Percentiles rank a stretch among this genome's conserved stretches.
Evolutionary conservation across 495 filamentous ascomycete genomes (phyloP).

Genomic region (Lepidopterella palustris): DNA sequence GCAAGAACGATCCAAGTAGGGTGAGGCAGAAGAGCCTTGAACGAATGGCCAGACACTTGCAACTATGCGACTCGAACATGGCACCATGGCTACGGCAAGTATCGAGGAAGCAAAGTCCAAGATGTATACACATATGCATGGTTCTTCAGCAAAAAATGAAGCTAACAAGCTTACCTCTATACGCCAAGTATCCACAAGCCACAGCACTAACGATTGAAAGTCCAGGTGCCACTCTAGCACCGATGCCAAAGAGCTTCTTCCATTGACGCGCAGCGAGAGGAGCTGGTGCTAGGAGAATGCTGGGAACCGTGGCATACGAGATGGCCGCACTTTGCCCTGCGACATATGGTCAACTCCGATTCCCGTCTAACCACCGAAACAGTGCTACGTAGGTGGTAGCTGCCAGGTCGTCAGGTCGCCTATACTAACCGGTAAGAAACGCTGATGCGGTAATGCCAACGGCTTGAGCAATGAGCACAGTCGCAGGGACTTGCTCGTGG

Average conservation of each 20-base stretch:
- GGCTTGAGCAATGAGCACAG: background rate
- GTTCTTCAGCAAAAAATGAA: background rate
- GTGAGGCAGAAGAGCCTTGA: background rate
- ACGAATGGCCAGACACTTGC: too few relatives aligned
- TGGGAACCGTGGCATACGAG: slow-evolving; percentile 43
- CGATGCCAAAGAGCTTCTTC: slow-evolving; percentile 35
- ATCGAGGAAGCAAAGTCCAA: too few relatives aligned
- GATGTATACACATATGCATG: too few relatives aligned
- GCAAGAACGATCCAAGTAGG: background rate
- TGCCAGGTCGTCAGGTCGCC: too few relatives aligned
- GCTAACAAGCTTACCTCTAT: slow-evolving; percentile 25
- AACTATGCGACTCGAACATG: too few relatives aligned
- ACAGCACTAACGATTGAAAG: slow-evolving; percentile 32
- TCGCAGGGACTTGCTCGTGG: background rate
- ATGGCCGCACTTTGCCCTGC: slow-evolving; percentile 31
- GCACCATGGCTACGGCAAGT: too few relatives aligned
- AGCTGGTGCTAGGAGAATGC: slow-evolving; percentile 47
- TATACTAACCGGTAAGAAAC: background rate
- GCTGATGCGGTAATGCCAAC: background rate
- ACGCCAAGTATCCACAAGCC: slow-evolving; percentile 45
- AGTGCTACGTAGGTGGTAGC: too few relatives aligned
- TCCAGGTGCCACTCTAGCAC: slow-evolving; percentile 33
- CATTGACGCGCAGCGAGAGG: slow-evolving; percentile 49
- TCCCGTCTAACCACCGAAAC: background rate
- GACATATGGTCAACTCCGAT: background rate